Percentiles rank a stretch among this genome's conserved stretches.
Conservation (phyloP, 2,329 filamentous ascomycete species). For the Ophiosphaerella herpotricha region DNA sequence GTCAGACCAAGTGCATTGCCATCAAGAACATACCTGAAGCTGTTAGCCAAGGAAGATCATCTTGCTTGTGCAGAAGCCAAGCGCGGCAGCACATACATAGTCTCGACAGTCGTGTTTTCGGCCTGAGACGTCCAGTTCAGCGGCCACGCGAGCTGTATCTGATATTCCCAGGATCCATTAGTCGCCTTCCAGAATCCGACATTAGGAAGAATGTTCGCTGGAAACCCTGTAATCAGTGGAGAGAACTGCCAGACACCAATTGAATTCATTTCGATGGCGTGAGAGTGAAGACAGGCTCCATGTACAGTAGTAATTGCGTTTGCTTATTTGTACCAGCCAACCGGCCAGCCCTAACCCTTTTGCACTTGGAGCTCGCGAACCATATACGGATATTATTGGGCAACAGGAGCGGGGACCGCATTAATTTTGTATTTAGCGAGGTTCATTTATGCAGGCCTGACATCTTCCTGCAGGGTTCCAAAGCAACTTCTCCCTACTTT, state of each 20-base stretch:
- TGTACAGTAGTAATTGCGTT: too few relatives aligned
- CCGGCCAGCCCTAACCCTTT: too few relatives aligned
- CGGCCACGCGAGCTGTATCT: conserved; percentile 40
- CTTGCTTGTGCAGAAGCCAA: not conserved
- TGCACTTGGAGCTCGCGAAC: not conserved
- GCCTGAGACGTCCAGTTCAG: conserved; percentile 37
- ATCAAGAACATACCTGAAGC: conserved; percentile 36
- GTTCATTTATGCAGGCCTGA: not conserved
- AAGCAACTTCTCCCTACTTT: not conserved
- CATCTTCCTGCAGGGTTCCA: not conserved
- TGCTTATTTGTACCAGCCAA: too few relatives aligned
- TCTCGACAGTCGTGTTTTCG: conserved; percentile 31
- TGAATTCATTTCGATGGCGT: conserved; percentile 14
- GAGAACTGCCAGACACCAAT: conserved; percentile 36
- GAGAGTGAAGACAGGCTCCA: too few relatives aligned
- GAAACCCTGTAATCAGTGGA: conserved; percentile 30
- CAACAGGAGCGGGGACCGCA: not conserved
- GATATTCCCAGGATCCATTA: conserved; percentile 42
- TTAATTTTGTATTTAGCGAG: not conserved
- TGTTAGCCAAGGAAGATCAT: conserved; percentile 4
- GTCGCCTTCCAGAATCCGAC: conserved; percentile 35
- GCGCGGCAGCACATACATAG: conserved; percentile 25
- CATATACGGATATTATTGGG: not conserved
- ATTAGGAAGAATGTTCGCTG: conserved; percentile 33
- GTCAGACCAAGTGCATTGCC: conserved; percentile 36